These are phyloP conservation scores for Bertia moriformis DNA, from an alignment of 2,329 filamentous ascomycete genomes.

Conservation along the genomic window DNA sequence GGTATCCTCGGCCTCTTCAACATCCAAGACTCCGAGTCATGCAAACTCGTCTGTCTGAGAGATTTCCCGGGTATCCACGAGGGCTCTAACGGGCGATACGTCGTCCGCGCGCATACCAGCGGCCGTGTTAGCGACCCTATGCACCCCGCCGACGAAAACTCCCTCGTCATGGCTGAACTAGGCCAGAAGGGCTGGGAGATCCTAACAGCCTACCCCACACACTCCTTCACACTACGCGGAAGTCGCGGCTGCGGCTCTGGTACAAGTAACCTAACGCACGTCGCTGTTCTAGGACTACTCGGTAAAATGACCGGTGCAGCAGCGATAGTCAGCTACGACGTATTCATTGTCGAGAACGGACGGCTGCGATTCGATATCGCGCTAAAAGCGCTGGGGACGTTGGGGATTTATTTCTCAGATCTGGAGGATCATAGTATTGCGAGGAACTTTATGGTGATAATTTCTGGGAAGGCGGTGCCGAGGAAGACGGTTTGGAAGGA, in stretches of 20 bases:
- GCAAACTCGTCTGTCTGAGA: constrained; percentile 55
- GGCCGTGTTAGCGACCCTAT: constrained; percentile 44
- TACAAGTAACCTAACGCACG: constrained; percentile 23
- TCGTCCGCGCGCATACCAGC: constrained; percentile 59
- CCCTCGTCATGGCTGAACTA: constrained; percentile 48
- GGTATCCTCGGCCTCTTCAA: constrained; percentile 80
- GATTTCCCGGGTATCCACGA: constrained; percentile 55
- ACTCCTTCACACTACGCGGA: constrained; percentile 25
- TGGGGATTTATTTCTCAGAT: constrained; percentile 58
- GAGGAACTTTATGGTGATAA: constrained; percentile 57
- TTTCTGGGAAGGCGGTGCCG: constrained; percentile 60
- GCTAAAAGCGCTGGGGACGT: constrained; percentile 65
- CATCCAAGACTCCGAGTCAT: constrained; percentile 43
- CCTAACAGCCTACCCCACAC: constrained; percentile 57
- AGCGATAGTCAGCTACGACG: constrained; percentile 51
- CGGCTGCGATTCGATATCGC: constrained; percentile 50
- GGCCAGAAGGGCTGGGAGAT: constrained; percentile 64
- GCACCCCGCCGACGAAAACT: constrained; percentile 21
- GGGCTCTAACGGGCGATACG: constrained; percentile 39
- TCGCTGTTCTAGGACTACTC: constrained; percentile 64
- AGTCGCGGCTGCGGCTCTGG: constrained; percentile 13
- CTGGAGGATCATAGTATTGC: constrained; percentile 45
- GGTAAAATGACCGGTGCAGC: constrained; percentile 84
- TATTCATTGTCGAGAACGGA: constrained; percentile 39
- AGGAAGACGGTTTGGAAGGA: constrained; percentile 46